Evolutionary conservation across 768 basidiomycete genomes (phyloP).

Genomic region (Suillus cothurnatus): DNA sequence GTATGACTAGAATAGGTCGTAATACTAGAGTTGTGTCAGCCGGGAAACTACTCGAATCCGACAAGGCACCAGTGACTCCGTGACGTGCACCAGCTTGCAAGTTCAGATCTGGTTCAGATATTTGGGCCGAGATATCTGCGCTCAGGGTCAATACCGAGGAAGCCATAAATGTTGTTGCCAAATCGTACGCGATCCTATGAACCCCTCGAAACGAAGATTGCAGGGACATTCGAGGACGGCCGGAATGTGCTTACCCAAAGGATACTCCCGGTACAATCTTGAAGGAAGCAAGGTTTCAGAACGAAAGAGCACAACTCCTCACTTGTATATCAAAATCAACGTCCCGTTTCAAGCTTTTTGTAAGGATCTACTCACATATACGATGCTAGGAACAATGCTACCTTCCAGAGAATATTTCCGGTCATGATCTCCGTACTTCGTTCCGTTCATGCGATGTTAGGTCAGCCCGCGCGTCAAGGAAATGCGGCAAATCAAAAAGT

Average conservation of each 20-base stretch:
- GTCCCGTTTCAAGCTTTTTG: not conserved
- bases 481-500: not conserved
- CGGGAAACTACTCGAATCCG: not conserved
- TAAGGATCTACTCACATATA: not conserved
- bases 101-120: slow-evolving; percentile 1
- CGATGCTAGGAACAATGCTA: not conserved
- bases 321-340: not conserved
- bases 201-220: not conserved
- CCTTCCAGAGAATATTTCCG: not conserved
- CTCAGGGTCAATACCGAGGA: not conserved
- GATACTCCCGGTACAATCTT: not conserved
- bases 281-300: not conserved
- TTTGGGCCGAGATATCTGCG: not conserved
- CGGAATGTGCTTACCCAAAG: not conserved
- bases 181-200: not conserved
- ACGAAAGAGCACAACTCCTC: not conserved
- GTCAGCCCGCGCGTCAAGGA: not conserved
- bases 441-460: not conserved
- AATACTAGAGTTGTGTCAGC: not conserved
- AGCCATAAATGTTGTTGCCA: not conserved
- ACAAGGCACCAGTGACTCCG: not conserved
- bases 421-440: not conserved
- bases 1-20: not conserved
- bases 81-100: not conserved
- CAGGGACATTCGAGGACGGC: not conserved